These are phyloP conservation scores for Xerophyta viscosa DNA, from an alignment of 106 monocot genomes.

Conservation along the genomic window DNA sequence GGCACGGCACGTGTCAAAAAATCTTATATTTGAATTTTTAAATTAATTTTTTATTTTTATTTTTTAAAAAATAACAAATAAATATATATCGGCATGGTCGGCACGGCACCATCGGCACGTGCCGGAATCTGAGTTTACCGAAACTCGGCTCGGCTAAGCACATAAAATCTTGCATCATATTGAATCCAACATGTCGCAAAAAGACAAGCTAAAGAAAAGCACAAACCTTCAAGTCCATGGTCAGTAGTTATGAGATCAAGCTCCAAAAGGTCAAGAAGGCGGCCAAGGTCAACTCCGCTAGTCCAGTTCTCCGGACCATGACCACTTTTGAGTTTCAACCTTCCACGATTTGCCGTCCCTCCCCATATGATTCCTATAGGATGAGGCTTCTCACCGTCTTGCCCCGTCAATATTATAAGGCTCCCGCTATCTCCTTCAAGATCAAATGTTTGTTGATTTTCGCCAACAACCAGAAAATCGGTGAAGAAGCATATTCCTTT, in stretches of 20 bases:
- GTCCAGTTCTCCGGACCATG: conserved; percentile 94
- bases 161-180: no score
- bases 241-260: conserved; percentile 85
- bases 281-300: conserved; percentile 88
- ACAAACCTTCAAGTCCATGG: conserved; percentile 68
- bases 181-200: no score
- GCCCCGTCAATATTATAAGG: conserved; percentile 68
- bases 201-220: neutral
- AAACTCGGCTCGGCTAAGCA: no score
- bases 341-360: conserved; percentile 83
- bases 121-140: no score
- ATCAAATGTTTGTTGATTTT: conserved; percentile 90
- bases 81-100: no score
- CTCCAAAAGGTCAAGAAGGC: conserved; percentile 89
- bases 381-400: conserved; percentile 49
- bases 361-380: conserved; percentile 96
- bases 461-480: conserved; percentile 89
- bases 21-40: no score
- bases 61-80: no score
- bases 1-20: no score
- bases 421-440: conserved; percentile 96
- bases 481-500: conserved; percentile 93
- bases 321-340: conserved; percentile 71
- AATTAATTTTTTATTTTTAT: no score
- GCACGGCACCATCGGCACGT: no score